Evolutionary conservation across 1,139 yeast species (phyloP), one percentile per base, ranked within the genome.

Genomic region (Blastobotrys malaysiensis): DNA sequence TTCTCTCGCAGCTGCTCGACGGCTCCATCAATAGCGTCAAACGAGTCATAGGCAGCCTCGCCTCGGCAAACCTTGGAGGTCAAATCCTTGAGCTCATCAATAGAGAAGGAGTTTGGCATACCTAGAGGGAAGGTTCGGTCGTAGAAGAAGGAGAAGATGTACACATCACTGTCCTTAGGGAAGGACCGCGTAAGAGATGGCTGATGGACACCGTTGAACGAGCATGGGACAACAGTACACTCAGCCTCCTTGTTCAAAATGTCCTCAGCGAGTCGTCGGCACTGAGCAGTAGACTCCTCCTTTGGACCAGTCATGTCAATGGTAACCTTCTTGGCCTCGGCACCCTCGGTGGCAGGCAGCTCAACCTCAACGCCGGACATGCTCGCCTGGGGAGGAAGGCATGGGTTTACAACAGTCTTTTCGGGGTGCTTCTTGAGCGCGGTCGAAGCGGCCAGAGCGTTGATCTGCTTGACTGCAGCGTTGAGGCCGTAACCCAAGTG

Each of bases 191-290:
- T 81, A 63, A 93, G 77, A 2, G 96, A 86, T 5, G 99, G 99
- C 75, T 93, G 99, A 69, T 93, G 95, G 52, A 90, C 86, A 65
- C 99, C 99, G 67, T 91, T 89, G 79, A 93, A 93, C 1, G 98
- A 88, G 72, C 99, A 93, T 52, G 99, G 96, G 58, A 82, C 80
- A 46, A 77, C 67, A 1, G 75, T 69, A 76, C 99, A 93, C 58
- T 78, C 82, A 13, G 80, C 78, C 45, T 90, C 96, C 73, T 91
- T 91, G 72, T 88, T 86, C 69, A 93, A 79, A 36, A 89, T 82
- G 57, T 78, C 70, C 69, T 93, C 98, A 5, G 98, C 90, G 51
- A 93, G 71, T 66, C 77, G 79, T 62, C 97, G 82, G 73, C 99
- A 93, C 71, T 88, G 96, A 49, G 83, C 74, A 7, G 86, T 77